Evolutionary conservation across 805 yeast species (phyloP), one percentile per base, ranked within the genome.

Genomic region (Myxozyma sirexii): DNA sequence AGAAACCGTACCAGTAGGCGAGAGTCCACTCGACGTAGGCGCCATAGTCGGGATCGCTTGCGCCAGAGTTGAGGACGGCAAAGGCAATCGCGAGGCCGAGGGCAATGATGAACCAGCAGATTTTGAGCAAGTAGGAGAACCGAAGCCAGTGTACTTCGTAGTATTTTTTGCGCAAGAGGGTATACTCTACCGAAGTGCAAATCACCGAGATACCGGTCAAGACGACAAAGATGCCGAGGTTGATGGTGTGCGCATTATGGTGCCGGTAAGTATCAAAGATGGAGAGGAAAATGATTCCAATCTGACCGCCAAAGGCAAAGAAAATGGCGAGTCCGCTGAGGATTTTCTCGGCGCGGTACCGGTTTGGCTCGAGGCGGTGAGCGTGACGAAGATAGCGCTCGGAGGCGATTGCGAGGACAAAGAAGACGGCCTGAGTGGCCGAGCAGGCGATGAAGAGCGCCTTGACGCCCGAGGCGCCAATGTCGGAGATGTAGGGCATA

Each of bases 381-480:
- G 76, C 75, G 33, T 80, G 79, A 38, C 97, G 77, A 41, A 89
- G 80, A 60, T 76, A 77, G 64, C 81, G 82, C 70, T 89, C 96
- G 64, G 84, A 77, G 4, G 82, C 72, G 31, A 88, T 73, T 0
- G 91, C 79, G 38, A 88, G 77, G 38, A 84, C 83, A 64, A 83
- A 88, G 66, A 88, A 84, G 3, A 88, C 75, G 13, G 91, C 96
- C 75, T 90, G 96, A 70, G 84, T 79, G 0, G 86, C 89, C 1
- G 89, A 78, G 67, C 96, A 86, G 17, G 87, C 75, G 39, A 92
- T 90, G 73, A 93, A 93, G 21, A 92, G 74, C 1, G 96, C 96
- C 71, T 91, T 88, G 51, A 90, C 76, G 66, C 84, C 85, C 8
- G 96, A 88, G 8, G 97, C 97, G 2, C 93, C 97, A 52, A 92